phyloP scores from a whole-genome alignment of 202 grass and related monocot species.

The Setaria italica region DNA sequence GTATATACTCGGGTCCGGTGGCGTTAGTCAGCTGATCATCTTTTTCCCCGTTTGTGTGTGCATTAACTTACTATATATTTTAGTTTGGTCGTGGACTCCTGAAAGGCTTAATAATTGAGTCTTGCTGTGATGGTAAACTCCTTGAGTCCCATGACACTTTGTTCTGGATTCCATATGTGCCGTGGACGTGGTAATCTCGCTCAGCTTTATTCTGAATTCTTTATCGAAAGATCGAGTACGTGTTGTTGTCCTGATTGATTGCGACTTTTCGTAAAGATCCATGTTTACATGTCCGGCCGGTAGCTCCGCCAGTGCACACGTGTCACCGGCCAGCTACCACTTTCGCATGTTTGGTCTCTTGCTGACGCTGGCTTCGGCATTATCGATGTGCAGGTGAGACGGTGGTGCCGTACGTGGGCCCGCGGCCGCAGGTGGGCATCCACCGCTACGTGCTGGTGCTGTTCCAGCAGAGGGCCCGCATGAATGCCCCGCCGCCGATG shows the following conservation, averaged over 20 bases:
- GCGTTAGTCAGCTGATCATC: too few relatives aligned
- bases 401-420: conserved; percentile 74
- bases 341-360: background rate
- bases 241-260: background rate
- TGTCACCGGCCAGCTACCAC: background rate
- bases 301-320: background rate
- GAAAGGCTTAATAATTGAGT: background rate
- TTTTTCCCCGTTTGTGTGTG: too few relatives aligned
- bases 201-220: background rate
- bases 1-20: too few relatives aligned
- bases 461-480: conserved; percentile 59
- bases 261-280: background rate
- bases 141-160: background rate
- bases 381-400: conserved; percentile 51
- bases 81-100: background rate
- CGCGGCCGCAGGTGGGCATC: conserved; percentile 68
- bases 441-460: conserved; percentile 77
- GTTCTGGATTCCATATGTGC: background rate
- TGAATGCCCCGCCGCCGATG: conserved; percentile 31
- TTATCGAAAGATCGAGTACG: background rate
- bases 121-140: background rate
- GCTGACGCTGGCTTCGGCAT: background rate
- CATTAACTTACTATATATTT: too few relatives aligned
- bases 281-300: background rate
- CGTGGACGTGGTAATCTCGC: background rate